phyloP scores from a whole-genome alignment of 2,329 filamentous ascomycete genomes.

The Pyricularia pennisetigena region DNA sequence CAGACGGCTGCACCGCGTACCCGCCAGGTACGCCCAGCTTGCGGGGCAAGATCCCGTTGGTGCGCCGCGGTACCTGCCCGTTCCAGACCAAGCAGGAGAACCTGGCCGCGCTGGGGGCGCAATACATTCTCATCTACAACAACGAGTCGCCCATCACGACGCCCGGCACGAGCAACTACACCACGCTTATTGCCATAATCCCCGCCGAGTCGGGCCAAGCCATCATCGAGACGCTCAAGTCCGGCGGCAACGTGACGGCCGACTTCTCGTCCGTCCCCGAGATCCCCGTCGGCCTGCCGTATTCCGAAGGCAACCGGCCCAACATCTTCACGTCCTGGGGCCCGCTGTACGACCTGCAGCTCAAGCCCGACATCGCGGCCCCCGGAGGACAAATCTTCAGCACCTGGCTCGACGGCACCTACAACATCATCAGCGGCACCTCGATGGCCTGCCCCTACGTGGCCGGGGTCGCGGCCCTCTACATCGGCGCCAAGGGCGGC shows the following conservation, averaged over 20 bases:
- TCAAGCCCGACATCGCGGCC: constrained; percentile 32
- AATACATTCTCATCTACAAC: constrained; percentile 22
- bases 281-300: not conserved
- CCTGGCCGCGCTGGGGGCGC: constrained; percentile 17
- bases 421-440: constrained; percentile 35
- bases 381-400: constrained; percentile 34
- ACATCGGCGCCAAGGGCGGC: constrained; percentile 39
- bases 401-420: constrained; percentile 27
- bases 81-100: constrained; percentile 17
- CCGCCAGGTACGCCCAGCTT: constrained; percentile 27
- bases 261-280: constrained; percentile 9
- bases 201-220: constrained; percentile 15
- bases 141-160: not conserved
- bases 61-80: constrained; percentile 20
- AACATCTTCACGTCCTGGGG: constrained; percentile 30
- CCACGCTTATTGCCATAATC: not conserved
- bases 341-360: constrained; percentile 28
- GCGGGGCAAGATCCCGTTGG: constrained; percentile 27
- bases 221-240: constrained; percentile 19
- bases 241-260: constrained; percentile 21
- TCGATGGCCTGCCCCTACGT: constrained; percentile 41
- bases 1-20: constrained; percentile 28
- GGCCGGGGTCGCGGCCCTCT: constrained; percentile 39
- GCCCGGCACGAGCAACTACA: not conserved
- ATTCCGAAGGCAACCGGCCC: not conserved